Percentiles rank a stretch among this genome's conserved stretches.
phyloP scores from a whole-genome alignment of 2,329 filamentous ascomycete genomes.

The Arthrocladium fulminans region DNA sequence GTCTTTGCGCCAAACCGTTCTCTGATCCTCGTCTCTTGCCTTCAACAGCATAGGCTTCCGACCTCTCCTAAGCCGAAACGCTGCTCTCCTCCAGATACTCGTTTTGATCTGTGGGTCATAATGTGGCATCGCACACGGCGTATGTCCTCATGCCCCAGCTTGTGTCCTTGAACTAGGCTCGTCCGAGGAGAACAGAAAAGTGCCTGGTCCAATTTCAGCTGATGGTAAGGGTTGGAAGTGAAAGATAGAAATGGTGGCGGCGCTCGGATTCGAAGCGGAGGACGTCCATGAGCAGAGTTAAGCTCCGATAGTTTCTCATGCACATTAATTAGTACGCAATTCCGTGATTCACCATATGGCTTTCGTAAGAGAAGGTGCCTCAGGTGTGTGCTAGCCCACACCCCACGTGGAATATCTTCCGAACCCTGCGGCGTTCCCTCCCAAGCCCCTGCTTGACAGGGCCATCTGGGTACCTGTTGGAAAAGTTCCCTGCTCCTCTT shows the following conservation, averaged over 20 bases:
- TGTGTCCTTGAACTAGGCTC: no score
- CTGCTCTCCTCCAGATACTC: no score
- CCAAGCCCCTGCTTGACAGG: not conserved
- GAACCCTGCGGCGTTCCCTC: not conserved
- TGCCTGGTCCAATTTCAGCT: no score
- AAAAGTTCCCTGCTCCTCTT: not conserved
- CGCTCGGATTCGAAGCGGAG: not conserved
- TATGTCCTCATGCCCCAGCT: no score
- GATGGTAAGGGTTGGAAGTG: no score
- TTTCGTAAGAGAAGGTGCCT: not conserved
- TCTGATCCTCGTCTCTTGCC: no score
- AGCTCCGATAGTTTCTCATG: not conserved
- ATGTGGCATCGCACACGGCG: no score
- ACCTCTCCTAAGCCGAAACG: no score
- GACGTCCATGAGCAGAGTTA: not conserved
- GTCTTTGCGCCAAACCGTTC: no score
- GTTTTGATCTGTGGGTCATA: no score
- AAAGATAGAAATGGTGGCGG: not conserved
- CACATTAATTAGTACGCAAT: not conserved
- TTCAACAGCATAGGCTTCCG: no score
- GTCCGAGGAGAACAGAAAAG: no score
- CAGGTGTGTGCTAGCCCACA: not conserved
- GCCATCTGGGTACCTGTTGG: not conserved
- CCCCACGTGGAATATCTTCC: not conserved
- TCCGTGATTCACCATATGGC: not conserved